phyloP scores from a whole-genome alignment of 2,329 filamentous ascomycete species.

The Trichoderma sp. region DNA sequence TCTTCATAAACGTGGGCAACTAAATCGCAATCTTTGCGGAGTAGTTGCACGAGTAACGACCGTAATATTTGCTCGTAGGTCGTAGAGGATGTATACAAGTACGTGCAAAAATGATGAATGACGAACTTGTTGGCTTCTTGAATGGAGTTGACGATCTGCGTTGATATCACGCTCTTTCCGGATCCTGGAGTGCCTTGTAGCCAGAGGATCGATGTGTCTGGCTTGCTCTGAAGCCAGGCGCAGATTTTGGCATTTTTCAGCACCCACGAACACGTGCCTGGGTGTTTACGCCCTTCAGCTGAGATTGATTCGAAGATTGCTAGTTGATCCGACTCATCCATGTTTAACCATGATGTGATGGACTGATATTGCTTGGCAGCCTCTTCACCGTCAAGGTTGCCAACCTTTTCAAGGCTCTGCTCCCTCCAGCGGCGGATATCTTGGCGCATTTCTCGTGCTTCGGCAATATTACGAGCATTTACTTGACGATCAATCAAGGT shows the following conservation, averaged over 20 bases:
- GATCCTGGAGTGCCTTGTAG: neutral
- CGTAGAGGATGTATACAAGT: neutral
- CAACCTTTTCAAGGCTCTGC: conserved; percentile 47
- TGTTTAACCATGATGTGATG: neutral
- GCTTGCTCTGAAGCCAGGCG: neutral
- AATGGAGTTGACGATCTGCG: neutral
- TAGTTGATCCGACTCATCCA: neutral
- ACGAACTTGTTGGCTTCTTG: neutral
- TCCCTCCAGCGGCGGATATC: conserved; percentile 37
- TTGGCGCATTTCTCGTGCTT: neutral
- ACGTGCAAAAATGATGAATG: neutral
- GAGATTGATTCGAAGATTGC: neutral
- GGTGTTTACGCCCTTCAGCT: neutral
- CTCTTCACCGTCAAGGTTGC: neutral
- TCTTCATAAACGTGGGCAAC: neutral
- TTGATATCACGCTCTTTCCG: neutral
- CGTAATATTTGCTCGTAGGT: neutral
- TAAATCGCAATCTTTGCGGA: neutral
- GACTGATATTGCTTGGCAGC: neutral
- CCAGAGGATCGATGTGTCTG: neutral
- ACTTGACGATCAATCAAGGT: neutral
- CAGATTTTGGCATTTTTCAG: neutral
- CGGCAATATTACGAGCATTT: neutral
- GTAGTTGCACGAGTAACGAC: neutral
- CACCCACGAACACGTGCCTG: neutral